Evolutionary conservation across 148 eudicot species (phyloP), one percentile per base, ranked within the genome.

Genomic region (Chenopodium berlandieri): DNA sequence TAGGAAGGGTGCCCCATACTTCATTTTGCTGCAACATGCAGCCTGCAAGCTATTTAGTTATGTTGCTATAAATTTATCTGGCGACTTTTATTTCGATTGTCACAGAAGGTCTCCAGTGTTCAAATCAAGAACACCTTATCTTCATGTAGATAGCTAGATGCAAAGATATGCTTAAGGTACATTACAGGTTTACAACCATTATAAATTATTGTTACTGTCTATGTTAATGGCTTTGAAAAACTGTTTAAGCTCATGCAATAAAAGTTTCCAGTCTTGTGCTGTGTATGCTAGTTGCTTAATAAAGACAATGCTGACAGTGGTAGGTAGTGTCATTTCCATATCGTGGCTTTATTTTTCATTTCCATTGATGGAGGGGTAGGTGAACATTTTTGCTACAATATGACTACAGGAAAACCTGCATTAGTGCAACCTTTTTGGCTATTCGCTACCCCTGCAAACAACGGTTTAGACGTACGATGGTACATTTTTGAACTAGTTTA

Each of bases 281-380:
- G 37, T 50, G 9, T 4, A 23, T 77, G 74, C 62, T 56, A 68
- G 30, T n/a, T 82, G 71, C 71, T 22, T 40, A 63, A 81, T 70
- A 82, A 48, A n/a, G 56, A 74, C 70, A 63, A 17, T 80, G 62
- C 56, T 37, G 70, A 82, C 68, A 75, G 44, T 67, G 16, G 71
- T 30, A 27, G 66, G 60, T 25, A 32, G 5, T 1, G 7, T 50
- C 73, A 70, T 66, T 23, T 75, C 72, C 73, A 25, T 31, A 37
- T 75, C 47, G 4, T 75, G 31, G 44, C 40, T 47, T 48, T 31
- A 31, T 77, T 63, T 77, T 44, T 14, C 56, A 27, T 80, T 46
- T 73, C 9, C 46, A 52, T 46, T 31, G 40, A 46, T 50, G 31
- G 82, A 32, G 16, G 47, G 44, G 34, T 64, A 46, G 54, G 69